phyloP scores from a whole-genome alignment of 306 rosid genomes.

The Styphnolobium japonicum region DNA sequence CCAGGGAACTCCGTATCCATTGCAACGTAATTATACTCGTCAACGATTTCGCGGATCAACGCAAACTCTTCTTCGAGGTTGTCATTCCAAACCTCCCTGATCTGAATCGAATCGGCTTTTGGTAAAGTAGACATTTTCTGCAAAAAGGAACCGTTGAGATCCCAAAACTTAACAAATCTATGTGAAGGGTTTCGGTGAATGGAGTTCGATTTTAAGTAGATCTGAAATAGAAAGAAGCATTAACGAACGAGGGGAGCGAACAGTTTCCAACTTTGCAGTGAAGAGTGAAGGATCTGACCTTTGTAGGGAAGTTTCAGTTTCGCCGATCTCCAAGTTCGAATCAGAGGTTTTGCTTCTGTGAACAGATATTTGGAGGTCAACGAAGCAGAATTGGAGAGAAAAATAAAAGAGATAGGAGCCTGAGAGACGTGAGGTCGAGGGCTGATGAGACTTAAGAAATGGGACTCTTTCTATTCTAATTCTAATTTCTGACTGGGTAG shows the following conservation, averaged over 20 bases:
- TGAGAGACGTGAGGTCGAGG: neutral
- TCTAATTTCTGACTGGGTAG: too few relatives aligned
- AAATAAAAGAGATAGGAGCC: neutral
- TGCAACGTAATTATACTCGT: slow-evolving; percentile 42
- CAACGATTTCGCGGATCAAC: slow-evolving; percentile 55
- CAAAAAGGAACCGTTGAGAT: slow-evolving; percentile 14
- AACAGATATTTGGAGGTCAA: slow-evolving; percentile 34
- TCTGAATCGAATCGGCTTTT: slow-evolving; percentile 52
- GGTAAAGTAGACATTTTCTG: slow-evolving; percentile 58
- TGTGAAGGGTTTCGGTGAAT: neutral
- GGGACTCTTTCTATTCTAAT: too few relatives aligned
- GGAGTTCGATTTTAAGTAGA: slow-evolving; percentile 25
- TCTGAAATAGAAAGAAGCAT: slow-evolving; percentile 35
- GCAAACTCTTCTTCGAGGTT: slow-evolving; percentile 58
- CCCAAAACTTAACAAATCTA: neutral
- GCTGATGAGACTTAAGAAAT: too few relatives aligned
- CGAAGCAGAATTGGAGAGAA: slow-evolving; percentile 24
- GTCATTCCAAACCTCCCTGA: slow-evolving; percentile 63
- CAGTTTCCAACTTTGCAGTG: neutral
- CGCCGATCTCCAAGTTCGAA: slow-evolving; percentile 30
- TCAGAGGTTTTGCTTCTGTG: neutral
- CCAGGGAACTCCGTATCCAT: slow-evolving; percentile 78
- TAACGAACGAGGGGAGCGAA: neutral
- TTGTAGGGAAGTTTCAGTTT: neutral
- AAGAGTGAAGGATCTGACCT: slow-evolving; percentile 43